These are phyloP conservation scores for Wickerhamomyces kurtzmanii DNA, from an alignment of 805 yeast genomes.

Conservation along the genomic window DNA sequence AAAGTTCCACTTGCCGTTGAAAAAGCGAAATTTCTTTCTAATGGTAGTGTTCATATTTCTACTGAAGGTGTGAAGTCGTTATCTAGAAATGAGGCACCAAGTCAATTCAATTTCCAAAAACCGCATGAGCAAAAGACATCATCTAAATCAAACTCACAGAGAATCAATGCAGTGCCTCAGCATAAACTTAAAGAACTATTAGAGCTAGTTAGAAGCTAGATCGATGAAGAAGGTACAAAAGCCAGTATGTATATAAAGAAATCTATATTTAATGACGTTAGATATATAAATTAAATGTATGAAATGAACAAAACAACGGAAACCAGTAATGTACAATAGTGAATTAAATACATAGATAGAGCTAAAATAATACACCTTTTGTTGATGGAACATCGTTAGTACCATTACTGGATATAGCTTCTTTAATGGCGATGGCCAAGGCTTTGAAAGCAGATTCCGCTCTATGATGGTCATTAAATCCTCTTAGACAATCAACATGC, in stretches of 20 bases:
- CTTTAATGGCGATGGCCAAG: slow-evolving; percentile 83
- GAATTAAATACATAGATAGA: too few species aligned
- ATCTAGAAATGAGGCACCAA: too few species aligned
- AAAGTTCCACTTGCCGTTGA: slow-evolving; percentile 31
- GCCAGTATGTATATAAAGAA: slow-evolving; percentile 1
- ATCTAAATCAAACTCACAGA: slow-evolving; percentile 10
- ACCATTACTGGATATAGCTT: slow-evolving; percentile 77
- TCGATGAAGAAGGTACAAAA: slow-evolving; percentile 2
- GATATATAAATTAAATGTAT: too few species aligned
- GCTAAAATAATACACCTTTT: slow-evolving; percentile 84
- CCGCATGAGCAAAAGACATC: slow-evolving; percentile 8
- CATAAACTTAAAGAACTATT: too few species aligned
- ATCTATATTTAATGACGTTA: neutral
- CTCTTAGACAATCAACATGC: slow-evolving; percentile 91
- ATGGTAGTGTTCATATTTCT: slow-evolving; percentile 22
- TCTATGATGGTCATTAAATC: slow-evolving; percentile 92
- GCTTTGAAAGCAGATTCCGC: slow-evolving; percentile 97
- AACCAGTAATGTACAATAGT: too few species aligned
- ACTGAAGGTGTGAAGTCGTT: neutral
- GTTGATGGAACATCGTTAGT: slow-evolving; percentile 91
- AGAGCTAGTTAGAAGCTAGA: neutral
- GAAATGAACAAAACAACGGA: too few species aligned
- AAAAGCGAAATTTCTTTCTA: slow-evolving; percentile 24
- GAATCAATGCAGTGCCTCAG: too few species aligned
- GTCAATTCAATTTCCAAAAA: slow-evolving; percentile 11